Conservation (phyloP, 805 yeast species). For the Metschnikowia cerradonensis region DNA sequence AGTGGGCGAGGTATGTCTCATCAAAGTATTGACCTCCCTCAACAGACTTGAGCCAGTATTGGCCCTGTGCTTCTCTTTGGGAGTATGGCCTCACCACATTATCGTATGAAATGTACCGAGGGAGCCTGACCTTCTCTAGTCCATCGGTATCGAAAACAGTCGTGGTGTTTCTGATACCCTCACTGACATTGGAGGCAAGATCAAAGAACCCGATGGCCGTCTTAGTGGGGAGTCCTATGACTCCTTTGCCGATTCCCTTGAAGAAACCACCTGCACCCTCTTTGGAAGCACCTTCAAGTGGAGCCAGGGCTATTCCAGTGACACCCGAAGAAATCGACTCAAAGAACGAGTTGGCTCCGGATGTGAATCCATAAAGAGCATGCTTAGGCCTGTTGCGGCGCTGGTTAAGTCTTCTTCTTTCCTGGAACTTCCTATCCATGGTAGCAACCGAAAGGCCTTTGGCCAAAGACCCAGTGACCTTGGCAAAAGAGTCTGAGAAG, state of each 20-base stretch:
- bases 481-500: conserved; percentile 86
- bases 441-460: conserved; percentile 92
- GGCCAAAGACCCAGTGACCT: conserved; percentile 89
- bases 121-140: conserved; percentile 74
- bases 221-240: conserved; percentile 95
- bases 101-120: conserved; percentile 70
- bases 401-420: conserved; percentile 67
- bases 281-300: conserved; percentile 81
- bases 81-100: conserved; percentile 71
- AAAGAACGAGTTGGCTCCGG: conserved; percentile 85
- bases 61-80: conserved; percentile 88
- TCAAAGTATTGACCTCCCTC: conserved; percentile 73
- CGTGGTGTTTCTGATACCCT: conserved; percentile 89
- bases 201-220: conserved; percentile 94
- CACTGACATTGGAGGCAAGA: conserved; percentile 86
- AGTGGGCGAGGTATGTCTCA: conserved; percentile 83
- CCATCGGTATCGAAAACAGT: conserved; percentile 81
- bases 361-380: conserved; percentile 77
- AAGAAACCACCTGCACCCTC: conserved; percentile 92
- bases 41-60: conserved; percentile 79
- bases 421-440: conserved; percentile 81
- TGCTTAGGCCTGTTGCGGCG: conserved; percentile 78
- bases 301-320: conserved; percentile 85
- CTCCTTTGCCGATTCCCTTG: conserved; percentile 89
- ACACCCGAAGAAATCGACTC: conserved; percentile 86